Conservation (phyloP, 2,329 filamentous ascomycete genomes). For the Rosellinia necatrix region DNA sequence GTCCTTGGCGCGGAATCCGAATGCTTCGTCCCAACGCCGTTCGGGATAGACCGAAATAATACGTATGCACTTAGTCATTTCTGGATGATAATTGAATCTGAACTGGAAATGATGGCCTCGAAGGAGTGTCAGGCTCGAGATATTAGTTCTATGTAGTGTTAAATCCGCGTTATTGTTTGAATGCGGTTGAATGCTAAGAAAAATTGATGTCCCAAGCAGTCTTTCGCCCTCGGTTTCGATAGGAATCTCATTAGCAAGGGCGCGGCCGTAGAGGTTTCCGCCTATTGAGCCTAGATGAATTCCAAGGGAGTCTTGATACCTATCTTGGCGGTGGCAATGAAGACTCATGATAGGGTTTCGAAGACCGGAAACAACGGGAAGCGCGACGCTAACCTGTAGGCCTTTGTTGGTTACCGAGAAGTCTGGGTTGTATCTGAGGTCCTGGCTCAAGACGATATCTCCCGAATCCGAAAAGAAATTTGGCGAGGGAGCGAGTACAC, state of each 20-base stretch:
- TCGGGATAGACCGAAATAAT: background rate
- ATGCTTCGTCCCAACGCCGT: background rate
- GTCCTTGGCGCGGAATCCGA: background rate
- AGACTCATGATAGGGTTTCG: background rate
- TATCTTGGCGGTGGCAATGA: background rate
- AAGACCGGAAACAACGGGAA: background rate
- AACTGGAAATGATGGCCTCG: background rate
- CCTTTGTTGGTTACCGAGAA: conserved; percentile 4
- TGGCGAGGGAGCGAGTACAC: background rate
- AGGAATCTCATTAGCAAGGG: background rate
- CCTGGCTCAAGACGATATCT: conserved; percentile 1
- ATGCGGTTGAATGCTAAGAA: background rate
- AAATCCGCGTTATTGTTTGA: background rate
- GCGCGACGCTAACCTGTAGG: background rate
- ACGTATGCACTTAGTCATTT: no score
- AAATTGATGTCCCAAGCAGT: background rate
- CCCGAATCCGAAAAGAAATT: background rate
- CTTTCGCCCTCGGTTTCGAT: background rate
- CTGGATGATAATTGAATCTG: no score
- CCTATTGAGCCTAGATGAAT: background rate
- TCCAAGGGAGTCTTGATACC: background rate
- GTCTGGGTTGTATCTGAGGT: background rate
- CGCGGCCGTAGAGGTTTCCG: background rate
- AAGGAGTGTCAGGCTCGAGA: no score
- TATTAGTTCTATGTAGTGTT: no score